Conservation (phyloP, 1,284 basidiomycete genomes). For the Clitocybe nebularis region DNA sequence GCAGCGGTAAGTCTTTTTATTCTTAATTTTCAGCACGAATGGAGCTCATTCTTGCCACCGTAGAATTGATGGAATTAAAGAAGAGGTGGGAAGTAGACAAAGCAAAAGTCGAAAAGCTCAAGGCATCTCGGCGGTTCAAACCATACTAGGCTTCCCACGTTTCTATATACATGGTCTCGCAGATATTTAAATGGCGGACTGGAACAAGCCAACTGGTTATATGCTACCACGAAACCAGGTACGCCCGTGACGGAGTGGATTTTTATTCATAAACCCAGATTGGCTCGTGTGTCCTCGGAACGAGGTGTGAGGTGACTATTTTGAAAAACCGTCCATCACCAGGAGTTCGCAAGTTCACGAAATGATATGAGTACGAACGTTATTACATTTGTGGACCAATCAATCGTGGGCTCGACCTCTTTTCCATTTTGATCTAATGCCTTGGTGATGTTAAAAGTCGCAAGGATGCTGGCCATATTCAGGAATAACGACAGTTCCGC, state of each 20-base stretch:
- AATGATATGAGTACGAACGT: too few relatives aligned
- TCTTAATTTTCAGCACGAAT: neutral
- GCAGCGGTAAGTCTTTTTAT: slow-evolving; percentile 56
- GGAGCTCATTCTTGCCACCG: slow-evolving; percentile 9
- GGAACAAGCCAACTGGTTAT: too few relatives aligned
- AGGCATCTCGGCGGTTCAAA: slow-evolving; percentile 75
- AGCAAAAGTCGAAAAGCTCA: slow-evolving; percentile 80
- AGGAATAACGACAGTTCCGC: slow-evolving; percentile 33
- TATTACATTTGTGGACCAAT: slow-evolving; percentile 28
- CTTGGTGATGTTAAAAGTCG: slow-evolving; percentile 34
- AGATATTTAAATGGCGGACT: too few relatives aligned
- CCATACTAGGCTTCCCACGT: slow-evolving; percentile 54
- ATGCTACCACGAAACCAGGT: too few relatives aligned
- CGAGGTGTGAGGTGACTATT: too few relatives aligned
- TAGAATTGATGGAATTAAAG: slow-evolving; percentile 76
- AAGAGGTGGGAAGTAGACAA: slow-evolving; percentile 84
- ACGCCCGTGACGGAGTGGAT: too few relatives aligned
- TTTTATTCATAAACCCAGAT: too few relatives aligned
- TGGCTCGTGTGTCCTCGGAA: too few relatives aligned
- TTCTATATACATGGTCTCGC: too few relatives aligned
- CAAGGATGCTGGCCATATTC: slow-evolving; percentile 32
- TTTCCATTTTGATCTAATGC: slow-evolving; percentile 27
- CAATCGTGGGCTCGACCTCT: slow-evolving; percentile 27
- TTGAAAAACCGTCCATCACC: too few relatives aligned
- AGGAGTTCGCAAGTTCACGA: too few relatives aligned